Conservation (phyloP, 148 eudicot genomes). For the Pouteria glomerata region DNA sequence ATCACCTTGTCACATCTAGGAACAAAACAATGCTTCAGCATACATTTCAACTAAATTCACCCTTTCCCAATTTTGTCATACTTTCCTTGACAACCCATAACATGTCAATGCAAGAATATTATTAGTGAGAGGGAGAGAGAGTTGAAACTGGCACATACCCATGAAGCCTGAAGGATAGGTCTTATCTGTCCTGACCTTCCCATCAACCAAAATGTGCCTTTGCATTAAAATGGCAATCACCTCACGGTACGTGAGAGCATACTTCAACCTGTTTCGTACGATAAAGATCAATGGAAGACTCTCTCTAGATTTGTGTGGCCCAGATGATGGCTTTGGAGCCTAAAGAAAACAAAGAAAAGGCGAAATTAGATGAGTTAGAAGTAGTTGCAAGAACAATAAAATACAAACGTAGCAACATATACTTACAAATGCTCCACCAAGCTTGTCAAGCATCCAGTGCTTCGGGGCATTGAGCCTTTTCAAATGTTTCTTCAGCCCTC, state of each 20-base stretch:
- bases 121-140: background rate
- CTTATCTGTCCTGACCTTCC: no score
- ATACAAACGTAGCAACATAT: no score
- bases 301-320: conserved; percentile 59
- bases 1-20: background rate
- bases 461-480: conserved; percentile 69
- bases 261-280: conserved; percentile 53
- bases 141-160: conserved; percentile 26
- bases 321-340: conserved; percentile 67
- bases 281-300: conserved; percentile 54
- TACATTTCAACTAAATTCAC: background rate
- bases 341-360: conserved; percentile 1
- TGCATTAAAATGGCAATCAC: conserved; percentile 52
- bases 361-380: background rate
- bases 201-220: conserved; percentile 49
- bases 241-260: conserved; percentile 49
- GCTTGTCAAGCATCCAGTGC: conserved; percentile 63
- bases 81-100: background rate
- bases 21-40: background rate
- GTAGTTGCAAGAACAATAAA: background rate
- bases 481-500: conserved; percentile 63
- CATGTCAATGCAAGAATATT: background rate
- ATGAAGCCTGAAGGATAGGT: conserved; percentile 55
- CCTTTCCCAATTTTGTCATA: background rate
- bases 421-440: conserved; percentile 54